These are phyloP conservation scores for Lactifluus echinatus DNA, from an alignment of 768 basidiomycete species.

Conservation along the genomic window DNA sequence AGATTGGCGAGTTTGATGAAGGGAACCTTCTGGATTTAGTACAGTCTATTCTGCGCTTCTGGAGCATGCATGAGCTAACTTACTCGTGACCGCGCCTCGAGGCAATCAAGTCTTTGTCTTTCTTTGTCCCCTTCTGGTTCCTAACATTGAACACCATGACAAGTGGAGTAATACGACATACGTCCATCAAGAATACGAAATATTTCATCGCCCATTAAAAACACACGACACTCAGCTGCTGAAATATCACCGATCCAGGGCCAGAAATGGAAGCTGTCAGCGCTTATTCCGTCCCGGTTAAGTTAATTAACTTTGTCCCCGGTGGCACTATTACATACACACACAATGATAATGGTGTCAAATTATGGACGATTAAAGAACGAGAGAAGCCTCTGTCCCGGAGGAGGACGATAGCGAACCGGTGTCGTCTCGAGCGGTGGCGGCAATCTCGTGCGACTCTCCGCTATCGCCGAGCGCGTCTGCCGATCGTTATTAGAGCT, in stretches of 20 bases:
- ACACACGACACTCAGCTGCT: too few species aligned
- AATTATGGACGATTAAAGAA: neutral
- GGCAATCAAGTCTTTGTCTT: neutral
- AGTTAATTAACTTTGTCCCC: too few species aligned
- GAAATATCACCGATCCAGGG: too few species aligned
- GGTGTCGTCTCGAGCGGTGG: neutral
- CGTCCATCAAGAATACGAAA: too few species aligned
- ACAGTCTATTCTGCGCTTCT: neutral
- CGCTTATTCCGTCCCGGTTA: too few species aligned
- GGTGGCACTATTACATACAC: too few species aligned
- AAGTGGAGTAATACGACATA: neutral
- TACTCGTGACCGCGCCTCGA: neutral
- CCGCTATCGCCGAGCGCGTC: neutral
- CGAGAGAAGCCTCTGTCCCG: neutral
- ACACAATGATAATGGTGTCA: too few species aligned
- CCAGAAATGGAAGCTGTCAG: too few species aligned
- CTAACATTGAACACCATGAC: too few species aligned
- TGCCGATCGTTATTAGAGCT: neutral
- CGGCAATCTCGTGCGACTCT: conserved; percentile 12
- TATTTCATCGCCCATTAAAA: too few species aligned
- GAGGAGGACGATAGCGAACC: conserved; percentile 8
- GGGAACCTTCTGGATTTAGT: conserved; percentile 7
- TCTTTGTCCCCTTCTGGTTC: too few species aligned
- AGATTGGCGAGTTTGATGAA: neutral
- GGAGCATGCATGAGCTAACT: neutral